Conservation (phyloP, 306 rosid genomes). For the Begonia peltatifolia region DNA sequence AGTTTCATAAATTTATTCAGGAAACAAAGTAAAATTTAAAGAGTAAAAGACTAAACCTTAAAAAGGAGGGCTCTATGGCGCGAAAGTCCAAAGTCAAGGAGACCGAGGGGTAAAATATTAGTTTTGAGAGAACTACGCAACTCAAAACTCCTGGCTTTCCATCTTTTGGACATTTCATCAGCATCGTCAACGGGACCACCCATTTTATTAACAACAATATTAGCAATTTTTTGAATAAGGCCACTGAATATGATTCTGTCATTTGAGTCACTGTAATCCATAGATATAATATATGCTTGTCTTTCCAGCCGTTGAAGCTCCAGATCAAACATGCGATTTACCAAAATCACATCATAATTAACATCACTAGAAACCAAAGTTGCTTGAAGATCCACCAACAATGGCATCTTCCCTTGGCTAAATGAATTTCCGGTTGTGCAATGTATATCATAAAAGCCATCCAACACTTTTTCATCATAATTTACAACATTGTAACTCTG, state of each 20-base stretch:
- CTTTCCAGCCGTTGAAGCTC: slow-evolving; percentile 70
- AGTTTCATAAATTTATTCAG: slow-evolving; percentile 9
- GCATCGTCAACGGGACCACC: slow-evolving; percentile 93
- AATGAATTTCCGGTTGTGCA: slow-evolving; percentile 44
- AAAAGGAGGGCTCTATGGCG: slow-evolving; percentile 97
- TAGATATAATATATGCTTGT: slow-evolving; percentile 30
- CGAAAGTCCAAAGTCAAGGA: slow-evolving; percentile 93
- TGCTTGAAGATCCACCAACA: slow-evolving; percentile 64
- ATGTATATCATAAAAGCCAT: slow-evolving; percentile 88
- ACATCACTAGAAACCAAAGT: slow-evolving; percentile 41
- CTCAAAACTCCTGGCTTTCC: slow-evolving; percentile 67
- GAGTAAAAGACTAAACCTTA: slow-evolving; percentile 38
- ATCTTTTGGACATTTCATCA: slow-evolving; percentile 57
- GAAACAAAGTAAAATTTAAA: slow-evolving; percentile 3
- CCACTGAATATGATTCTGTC: slow-evolving; percentile 59
- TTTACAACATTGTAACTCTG: slow-evolving; percentile 79
- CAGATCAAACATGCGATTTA: slow-evolving; percentile 51
- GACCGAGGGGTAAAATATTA: slow-evolving; percentile 72
- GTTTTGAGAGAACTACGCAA: slow-evolving; percentile 49
- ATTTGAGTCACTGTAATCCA: slow-evolving; percentile 38
- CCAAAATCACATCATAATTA: slow-evolving; percentile 74
- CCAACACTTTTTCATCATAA: slow-evolving; percentile 79
- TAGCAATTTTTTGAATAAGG: slow-evolving; percentile 80
- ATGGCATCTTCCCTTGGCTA: slow-evolving; percentile 85
- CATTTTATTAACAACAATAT: slow-evolving; percentile 83